Percentiles rank a stretch among this genome's conserved stretches.
Evolutionary conservation across 495 filamentous ascomycete genomes (phyloP).

Genomic region (Glarea lozoyensis): DNA sequence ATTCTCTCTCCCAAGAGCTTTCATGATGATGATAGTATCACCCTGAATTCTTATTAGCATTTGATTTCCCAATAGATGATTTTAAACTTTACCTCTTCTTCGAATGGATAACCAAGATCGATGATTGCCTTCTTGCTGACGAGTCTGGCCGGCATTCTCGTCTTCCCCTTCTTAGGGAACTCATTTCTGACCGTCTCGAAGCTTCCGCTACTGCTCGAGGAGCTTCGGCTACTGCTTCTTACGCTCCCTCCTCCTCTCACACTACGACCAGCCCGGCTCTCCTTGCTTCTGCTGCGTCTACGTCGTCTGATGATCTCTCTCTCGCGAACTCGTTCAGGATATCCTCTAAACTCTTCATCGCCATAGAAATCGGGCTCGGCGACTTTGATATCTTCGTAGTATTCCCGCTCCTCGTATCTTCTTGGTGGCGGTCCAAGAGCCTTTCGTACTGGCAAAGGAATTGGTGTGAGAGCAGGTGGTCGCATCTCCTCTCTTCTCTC

Average conservation of each 20-base stretch:
- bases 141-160: constrained; percentile 67
- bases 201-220: constrained; percentile 23
- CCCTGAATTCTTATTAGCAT: constrained; percentile 38
- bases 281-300: constrained; percentile 28
- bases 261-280: constrained; percentile 25
- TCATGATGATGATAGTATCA: constrained; percentile 65
- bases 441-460: constrained; percentile 28
- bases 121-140: constrained; percentile 70
- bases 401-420: constrained; percentile 40
- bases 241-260: constrained; percentile 34
- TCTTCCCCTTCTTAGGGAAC: constrained; percentile 80
- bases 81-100: constrained; percentile 66
- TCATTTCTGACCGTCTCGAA: constrained; percentile 35
- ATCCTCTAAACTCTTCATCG: constrained; percentile 57
- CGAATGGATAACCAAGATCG: constrained; percentile 76
- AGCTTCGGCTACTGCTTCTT: constrained; percentile 33
- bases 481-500: constrained; percentile 32
- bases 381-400: constrained; percentile 58
- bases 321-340: constrained; percentile 45
- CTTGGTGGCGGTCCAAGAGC: constrained; percentile 31
- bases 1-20: constrained; percentile 76
- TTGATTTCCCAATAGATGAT: neutral
- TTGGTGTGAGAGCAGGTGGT: constrained; percentile 25
- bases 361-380: constrained; percentile 58
- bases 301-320: constrained; percentile 35